These are phyloP conservation scores for Alternaria hordeiaustralica DNA, from an alignment of 2,329 filamentous ascomycete genomes.

Conservation along the genomic window DNA sequence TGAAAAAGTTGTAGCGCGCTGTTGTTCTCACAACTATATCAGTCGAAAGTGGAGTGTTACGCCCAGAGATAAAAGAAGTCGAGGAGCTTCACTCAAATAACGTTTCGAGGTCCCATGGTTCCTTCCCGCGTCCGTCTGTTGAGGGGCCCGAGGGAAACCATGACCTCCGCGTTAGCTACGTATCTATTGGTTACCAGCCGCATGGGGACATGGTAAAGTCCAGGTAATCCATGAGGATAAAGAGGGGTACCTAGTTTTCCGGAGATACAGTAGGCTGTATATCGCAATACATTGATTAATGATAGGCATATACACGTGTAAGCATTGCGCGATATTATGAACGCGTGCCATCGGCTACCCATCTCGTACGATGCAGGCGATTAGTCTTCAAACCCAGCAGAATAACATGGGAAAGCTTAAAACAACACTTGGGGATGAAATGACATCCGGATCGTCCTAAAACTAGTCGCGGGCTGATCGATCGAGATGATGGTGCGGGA, in stretches of 20 bases:
- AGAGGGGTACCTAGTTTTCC: background rate
- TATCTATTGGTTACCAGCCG: background rate
- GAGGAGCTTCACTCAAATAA: background rate
- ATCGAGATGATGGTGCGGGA: slow-evolving; percentile 2
- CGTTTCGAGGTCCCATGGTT: background rate
- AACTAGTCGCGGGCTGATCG: background rate
- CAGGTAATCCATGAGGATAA: background rate
- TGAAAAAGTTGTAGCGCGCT: background rate
- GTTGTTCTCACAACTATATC: background rate
- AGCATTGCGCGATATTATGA: background rate
- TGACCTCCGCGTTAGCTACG: background rate
- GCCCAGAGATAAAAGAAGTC: background rate
- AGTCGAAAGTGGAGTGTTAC: background rate
- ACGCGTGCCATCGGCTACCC: background rate
- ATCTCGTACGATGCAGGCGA: background rate
- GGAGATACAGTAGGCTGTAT: background rate
- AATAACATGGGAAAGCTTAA: background rate
- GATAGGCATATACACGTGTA: background rate
- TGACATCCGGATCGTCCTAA: background rate
- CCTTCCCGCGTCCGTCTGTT: background rate
- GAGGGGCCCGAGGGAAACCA: background rate
- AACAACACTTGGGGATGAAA: background rate
- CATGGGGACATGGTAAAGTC: background rate
- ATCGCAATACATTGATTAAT: background rate
- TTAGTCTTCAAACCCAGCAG: background rate